Conservation (phyloP, 2,329 filamentous ascomycete genomes). For the Sporothrix dimorphospora region DNA sequence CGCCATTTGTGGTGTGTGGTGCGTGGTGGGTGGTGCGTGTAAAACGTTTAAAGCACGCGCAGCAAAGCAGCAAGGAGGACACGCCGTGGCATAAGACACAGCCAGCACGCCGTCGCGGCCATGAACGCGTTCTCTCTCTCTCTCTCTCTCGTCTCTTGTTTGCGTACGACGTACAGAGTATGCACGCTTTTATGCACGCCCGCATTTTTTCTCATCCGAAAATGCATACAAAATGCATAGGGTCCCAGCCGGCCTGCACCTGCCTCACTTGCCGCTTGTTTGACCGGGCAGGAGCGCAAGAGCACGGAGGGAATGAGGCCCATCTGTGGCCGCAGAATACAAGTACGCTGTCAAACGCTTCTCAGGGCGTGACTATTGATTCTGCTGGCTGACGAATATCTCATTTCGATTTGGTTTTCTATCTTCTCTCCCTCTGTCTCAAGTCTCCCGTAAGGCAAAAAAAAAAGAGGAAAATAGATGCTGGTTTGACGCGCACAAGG, state of each 20-base stretch:
- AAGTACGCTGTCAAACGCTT: neutral
- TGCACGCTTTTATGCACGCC: neutral
- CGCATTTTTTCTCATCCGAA: neutral
- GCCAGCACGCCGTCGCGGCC: neutral
- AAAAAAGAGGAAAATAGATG: neutral
- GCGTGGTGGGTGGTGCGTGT: neutral
- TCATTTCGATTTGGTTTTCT: neutral
- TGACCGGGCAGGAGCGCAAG: neutral
- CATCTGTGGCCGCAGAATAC: neutral
- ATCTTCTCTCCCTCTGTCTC: neutral
- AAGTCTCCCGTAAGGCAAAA: neutral
- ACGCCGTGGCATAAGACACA: slow-evolving; percentile 5
- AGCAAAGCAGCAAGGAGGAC: neutral
- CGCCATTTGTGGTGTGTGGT: neutral
- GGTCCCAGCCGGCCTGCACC: neutral
- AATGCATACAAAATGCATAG: neutral
- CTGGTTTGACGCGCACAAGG: neutral
- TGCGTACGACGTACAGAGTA: neutral
- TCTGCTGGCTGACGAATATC: neutral
- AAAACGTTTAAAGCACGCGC: neutral
- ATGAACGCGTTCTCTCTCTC: neutral
- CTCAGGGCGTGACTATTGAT: neutral
- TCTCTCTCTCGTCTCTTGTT: neutral
- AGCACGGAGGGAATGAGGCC: slow-evolving; percentile 6
- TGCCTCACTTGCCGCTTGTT: slow-evolving; percentile 13